Percentiles rank a stretch among this genome's conserved stretches.
Conservation (phyloP, 1,139 yeast species). For the Saccharomyces hybrid region DNA sequence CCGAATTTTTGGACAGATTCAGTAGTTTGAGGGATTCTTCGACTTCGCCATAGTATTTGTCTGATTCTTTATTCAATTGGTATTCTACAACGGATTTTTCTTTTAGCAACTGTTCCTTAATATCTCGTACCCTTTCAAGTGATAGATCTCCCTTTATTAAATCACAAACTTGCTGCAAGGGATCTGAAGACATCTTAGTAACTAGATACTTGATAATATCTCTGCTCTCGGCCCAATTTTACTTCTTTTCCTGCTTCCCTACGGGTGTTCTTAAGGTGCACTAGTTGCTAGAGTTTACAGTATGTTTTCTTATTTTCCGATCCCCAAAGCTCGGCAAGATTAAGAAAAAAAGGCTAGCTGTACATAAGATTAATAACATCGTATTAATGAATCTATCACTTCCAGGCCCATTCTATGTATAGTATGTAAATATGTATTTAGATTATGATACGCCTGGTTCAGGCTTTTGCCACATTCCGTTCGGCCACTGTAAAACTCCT, state of each 20-base stretch:
- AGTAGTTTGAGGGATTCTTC: constrained; percentile 24
- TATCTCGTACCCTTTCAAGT: constrained; percentile 22
- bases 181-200: constrained; percentile 9
- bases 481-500: constrained; percentile 49
- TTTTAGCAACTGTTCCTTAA: constrained; percentile 49
- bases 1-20: constrained; percentile 32
- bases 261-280: background rate
- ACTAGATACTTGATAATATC: background rate
- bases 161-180: constrained; percentile 16
- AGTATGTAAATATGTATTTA: background rate
- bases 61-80: constrained; percentile 55
- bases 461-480: constrained; percentile 43
- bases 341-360: background rate
- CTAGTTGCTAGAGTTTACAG: background rate
- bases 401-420: background rate
- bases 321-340: background rate
- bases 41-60: constrained; percentile 21
- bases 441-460: constrained; percentile 35
- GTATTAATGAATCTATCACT: background rate
- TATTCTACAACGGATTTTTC: constrained; percentile 70
- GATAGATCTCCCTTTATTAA: constrained; percentile 27
- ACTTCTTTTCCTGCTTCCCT: background rate
- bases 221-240: background rate
- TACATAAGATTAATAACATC: background rate
- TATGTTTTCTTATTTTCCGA: background rate